Evolutionary conservation across 1,284 basidiomycete genomes (phyloP).

Genomic region (Leucoagaricus sp.): DNA sequence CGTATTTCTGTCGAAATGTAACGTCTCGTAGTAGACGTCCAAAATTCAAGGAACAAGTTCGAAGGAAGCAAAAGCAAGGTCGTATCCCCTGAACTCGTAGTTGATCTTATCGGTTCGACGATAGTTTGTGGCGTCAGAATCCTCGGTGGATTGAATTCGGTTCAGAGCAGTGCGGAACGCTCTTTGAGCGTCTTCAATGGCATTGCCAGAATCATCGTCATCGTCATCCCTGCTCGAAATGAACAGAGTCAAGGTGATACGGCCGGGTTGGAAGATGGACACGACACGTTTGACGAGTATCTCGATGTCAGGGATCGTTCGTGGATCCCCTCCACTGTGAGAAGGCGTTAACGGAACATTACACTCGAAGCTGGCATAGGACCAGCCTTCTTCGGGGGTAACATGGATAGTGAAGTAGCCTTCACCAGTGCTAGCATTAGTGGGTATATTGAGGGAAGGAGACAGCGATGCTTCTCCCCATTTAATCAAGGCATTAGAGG

Average conservation of each 20-base stretch:
- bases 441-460: slow-evolving; percentile 5
- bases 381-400: slow-evolving; percentile 96
- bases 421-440: slow-evolving; percentile 47
- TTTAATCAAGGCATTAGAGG: slow-evolving; percentile 89
- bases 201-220: slow-evolving; percentile 48
- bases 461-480: slow-evolving; percentile 47
- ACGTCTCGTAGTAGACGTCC: too few relatives aligned
- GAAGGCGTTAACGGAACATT: slow-evolving; percentile 73
- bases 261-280: slow-evolving; percentile 89
- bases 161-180: slow-evolving; percentile 66
- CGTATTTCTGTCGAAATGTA: too few relatives aligned
- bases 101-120: slow-evolving; percentile 94
- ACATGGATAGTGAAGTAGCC: slow-evolving; percentile 99
- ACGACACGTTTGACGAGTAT: slow-evolving; percentile 88
- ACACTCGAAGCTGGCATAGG: slow-evolving; percentile 98
- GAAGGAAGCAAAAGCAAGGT: slow-evolving; percentile 92
- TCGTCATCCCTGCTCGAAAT: slow-evolving; percentile 66
- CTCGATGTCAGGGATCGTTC: slow-evolving; percentile 69
- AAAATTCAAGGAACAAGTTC: slow-evolving; percentile 42
- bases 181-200: slow-evolving; percentile 67
- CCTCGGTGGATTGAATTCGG: slow-evolving; percentile 9
- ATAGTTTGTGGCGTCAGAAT: slow-evolving; percentile 36
- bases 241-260: slow-evolving; percentile 90
- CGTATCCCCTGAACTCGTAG: slow-evolving; percentile 97
- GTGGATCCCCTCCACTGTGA: slow-evolving; percentile 30